Conservation (phyloP, 495 filamentous ascomycete genomes). For the Aspergillus affinis region DNA sequence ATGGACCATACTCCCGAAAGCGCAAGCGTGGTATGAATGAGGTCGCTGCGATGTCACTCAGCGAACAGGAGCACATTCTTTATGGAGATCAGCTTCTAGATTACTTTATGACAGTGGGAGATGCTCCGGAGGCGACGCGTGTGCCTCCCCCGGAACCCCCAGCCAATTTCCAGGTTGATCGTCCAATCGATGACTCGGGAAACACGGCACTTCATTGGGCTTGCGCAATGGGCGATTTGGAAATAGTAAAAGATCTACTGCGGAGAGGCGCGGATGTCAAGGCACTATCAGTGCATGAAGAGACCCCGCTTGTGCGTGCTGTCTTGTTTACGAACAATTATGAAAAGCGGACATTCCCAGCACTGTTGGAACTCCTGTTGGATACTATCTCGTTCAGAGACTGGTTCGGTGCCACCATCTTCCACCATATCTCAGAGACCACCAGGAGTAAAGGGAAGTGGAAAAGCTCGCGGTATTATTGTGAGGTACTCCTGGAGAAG, state of each 20-base stretch:
- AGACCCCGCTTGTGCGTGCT: slow-evolving; percentile 92
- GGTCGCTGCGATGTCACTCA: slow-evolving; percentile 57
- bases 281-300: slow-evolving; percentile 71
- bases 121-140: slow-evolving; percentile 58
- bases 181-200: slow-evolving; percentile 81
- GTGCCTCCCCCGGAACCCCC: slow-evolving; percentile 74
- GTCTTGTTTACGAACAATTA: slow-evolving; percentile 95
- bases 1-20: slow-evolving; percentile 69
- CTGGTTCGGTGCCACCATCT: slow-evolving; percentile 75
- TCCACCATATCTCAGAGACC: slow-evolving; percentile 88
- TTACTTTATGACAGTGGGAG: slow-evolving; percentile 83
- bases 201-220: slow-evolving; percentile 96
- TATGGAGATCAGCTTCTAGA: slow-evolving; percentile 92
- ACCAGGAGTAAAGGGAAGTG: slow-evolving; percentile 76
- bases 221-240: slow-evolving; percentile 94
- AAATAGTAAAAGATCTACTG: slow-evolving; percentile 82
- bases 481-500: slow-evolving; percentile 85
- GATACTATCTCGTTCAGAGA: slow-evolving; percentile 75
- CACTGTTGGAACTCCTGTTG: slow-evolving; percentile 74
- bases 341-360: slow-evolving; percentile 82
- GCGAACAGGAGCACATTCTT: slow-evolving; percentile 78
- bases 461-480: slow-evolving; percentile 84
- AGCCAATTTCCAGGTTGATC: slow-evolving; percentile 78
- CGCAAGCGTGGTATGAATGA: slow-evolving; percentile 68
- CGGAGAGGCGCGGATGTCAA: slow-evolving; percentile 66